Conservation (phyloP, 1,284 basidiomycete genomes). For the Malassezia obtusa region DNA sequence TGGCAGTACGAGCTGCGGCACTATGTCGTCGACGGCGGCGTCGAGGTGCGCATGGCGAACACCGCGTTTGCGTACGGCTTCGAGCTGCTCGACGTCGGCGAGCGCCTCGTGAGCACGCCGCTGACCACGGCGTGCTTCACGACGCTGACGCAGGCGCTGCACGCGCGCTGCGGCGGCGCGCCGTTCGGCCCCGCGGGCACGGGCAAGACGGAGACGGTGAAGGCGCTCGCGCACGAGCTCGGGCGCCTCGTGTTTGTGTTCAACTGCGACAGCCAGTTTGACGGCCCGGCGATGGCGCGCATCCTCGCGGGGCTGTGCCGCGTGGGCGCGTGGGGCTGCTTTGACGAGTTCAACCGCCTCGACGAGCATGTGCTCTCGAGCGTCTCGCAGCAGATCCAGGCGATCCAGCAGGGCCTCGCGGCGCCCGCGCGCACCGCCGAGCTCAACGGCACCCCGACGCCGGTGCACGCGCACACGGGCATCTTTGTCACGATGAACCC, state of each 20-base stretch:
- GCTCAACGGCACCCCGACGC: conserved; percentile 85
- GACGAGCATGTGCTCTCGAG: conserved; percentile 96
- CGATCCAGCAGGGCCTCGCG: conserved; percentile 88
- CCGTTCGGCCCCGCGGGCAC: conserved; percentile 98
- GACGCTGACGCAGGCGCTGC: conserved; percentile 88
- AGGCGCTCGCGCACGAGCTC: conserved; percentile 91
- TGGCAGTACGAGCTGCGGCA: conserved; percentile 99
- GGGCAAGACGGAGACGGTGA: conserved; percentile 99
- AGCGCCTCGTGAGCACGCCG: conserved; percentile 94
- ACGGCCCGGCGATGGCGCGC: conserved; percentile 99
- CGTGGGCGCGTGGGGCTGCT: conserved; percentile 73
- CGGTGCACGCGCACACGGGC: conserved; percentile 84
- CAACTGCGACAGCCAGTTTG: conserved; percentile 98
- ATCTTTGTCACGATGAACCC: conserved; percentile 94
- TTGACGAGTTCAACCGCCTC: conserved; percentile 63
- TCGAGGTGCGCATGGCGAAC: conserved; percentile 63
- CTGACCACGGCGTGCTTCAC: conserved; percentile 96
- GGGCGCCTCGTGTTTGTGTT: conserved; percentile 97
- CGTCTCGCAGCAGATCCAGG: conserved; percentile 97
- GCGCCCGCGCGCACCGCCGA: conserved; percentile 53
- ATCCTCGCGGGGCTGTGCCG: conserved; percentile 97
- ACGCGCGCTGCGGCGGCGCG: conserved; percentile 86
- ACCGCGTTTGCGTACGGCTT: conserved; percentile 93
- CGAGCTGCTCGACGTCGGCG: conserved; percentile 95
- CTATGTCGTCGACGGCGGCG: conserved; percentile 56